Evolutionary conservation across 1,284 basidiomycete species (phyloP), one percentile per base, ranked within the genome.

Genomic region (Hymenochaete sp.): DNA sequence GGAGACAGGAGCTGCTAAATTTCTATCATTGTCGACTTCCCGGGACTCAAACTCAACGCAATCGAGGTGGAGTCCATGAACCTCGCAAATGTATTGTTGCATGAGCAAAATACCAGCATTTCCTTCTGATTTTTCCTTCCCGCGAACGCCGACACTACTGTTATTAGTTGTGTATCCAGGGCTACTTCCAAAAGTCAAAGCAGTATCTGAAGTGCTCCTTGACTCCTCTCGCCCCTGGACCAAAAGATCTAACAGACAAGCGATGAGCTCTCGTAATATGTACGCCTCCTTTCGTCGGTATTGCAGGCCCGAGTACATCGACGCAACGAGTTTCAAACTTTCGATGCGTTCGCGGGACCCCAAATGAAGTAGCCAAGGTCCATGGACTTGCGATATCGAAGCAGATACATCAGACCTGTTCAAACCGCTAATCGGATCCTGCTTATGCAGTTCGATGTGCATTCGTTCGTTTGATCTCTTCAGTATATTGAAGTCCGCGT

Each of bases 231-330:
- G 73, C 25, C 80, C 82, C 53, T 79, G 83, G 21, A 90, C 82
- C 42, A 93, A 66, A 48, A 92, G 70, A 56, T 87, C 84, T 63
- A 89, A 72, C 40, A 91, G 62, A 49, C 82, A 82, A 19, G 84
- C 86, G 27, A 90, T 67, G 24, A 92, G 73, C 58, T 93, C 89
- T 11, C 93, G 71, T n/a, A 91, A 70, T 25, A 90, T 68, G 53
- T 85, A 85, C 0, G 82, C 84, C 62, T 93, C 91, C 60, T 93
- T 93, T 41, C 93, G 72, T 43, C 70, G 74, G 61, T 90, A 85
- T 6, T 86, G 88, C 2, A 96, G 61, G 53, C 77, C 82, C 8
- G 81, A 73, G 59, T 86, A 92, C 38, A 90, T 64, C 51, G 77
- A 79, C 0, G 84, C 83, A 33, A 82, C 74, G 29, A 75, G 72